Base-by-base conservation (phyloP, 371 early-diverging fungal genomes). In the Mucor circinelloides region DNA sequence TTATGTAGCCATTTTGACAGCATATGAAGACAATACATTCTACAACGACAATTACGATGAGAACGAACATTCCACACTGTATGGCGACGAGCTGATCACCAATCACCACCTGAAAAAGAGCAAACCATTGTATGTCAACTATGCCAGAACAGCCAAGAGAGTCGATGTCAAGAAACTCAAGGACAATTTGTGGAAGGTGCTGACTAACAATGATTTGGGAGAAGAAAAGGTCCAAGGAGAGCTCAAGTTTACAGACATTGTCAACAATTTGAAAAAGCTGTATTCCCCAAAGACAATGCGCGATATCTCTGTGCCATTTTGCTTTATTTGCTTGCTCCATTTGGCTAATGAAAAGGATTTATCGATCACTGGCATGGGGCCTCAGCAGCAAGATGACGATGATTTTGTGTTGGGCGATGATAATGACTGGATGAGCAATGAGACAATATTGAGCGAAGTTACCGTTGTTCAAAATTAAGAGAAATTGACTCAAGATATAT, bases 291-390 rank as follows among this genome's bases (percentile, higher is more conserved):
- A 93, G 55, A 87, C 88, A 61, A 82, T 93, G 70, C 83, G 87
- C 64, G 98, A 97, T 59, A 94, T 98, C 40, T 96, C 98, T 2
- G 92, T 95, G 7, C 90, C 97, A 5, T 98, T 93, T 74, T 97
- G 97, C 77, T 98, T 98, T 74, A 97, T 98, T 58, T 96, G 97
- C 71, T 77, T 98, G 59, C 78, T 98, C 63, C 99, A 98, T 85
- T 75, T 98, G 58, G 97, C 97, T 23, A 98, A 98, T 75, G 98
- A 98, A 79, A 90, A 93, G 72, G 88, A 90, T 64, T 80, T 98
- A 2, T 75, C 72, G 6, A 76, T 81, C 17, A 32, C 46, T 30
- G 63, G 69, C 2, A 30, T 66, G 34, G 50, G 54, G 0, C 42
- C 67, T 42, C 15, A 61, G 21, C 60, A 58, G 5, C 62, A 75